A percentile compares a stretch with the other conserved stretches of the same genome.
Conservation (phyloP, 2,329 filamentous ascomycete species). For the Chalaropsis thielavioides region DNA sequence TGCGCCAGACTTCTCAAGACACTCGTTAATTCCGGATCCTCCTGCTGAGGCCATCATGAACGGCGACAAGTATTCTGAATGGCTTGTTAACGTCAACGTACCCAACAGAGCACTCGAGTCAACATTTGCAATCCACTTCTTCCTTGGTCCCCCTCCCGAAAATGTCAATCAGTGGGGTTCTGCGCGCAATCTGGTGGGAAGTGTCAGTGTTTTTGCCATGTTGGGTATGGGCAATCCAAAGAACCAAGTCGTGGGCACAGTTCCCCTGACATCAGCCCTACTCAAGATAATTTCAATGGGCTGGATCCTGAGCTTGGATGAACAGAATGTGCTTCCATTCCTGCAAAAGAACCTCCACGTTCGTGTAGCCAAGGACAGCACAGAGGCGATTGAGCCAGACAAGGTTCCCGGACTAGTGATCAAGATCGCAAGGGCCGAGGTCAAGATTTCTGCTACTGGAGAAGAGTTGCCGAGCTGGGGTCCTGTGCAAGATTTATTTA, state of each 20-base stretch:
- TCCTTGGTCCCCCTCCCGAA: slow-evolving; percentile 41
- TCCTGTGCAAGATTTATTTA: slow-evolving; percentile 19
- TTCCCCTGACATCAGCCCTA: slow-evolving; percentile 38
- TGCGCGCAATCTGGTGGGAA: slow-evolving; percentile 44
- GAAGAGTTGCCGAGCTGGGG: slow-evolving; percentile 29
- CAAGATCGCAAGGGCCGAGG: slow-evolving; percentile 27
- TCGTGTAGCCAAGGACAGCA: slow-evolving; percentile 24
- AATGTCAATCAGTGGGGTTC: slow-evolving; percentile 36
- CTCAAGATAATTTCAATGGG: slow-evolving; percentile 29
- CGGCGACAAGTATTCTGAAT: slow-evolving; percentile 41
- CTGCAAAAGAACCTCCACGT: slow-evolving; percentile 28
- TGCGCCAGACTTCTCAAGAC: slow-evolving; percentile 17
- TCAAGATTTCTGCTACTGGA: slow-evolving; percentile 25
- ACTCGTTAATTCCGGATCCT: slow-evolving; percentile 18
- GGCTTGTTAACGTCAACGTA: slow-evolving; percentile 52
- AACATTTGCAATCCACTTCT: slow-evolving; percentile 51
- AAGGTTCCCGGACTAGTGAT: slow-evolving; percentile 26
- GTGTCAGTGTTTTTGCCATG: slow-evolving; percentile 42
- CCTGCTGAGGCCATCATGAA: slow-evolving; percentile 25
- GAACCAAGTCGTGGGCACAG: slow-evolving; percentile 26
- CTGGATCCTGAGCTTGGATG: slow-evolving; percentile 27
- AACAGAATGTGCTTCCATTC: slow-evolving; percentile 28
- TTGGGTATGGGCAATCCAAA: slow-evolving; percentile 13
- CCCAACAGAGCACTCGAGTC: slow-evolving; percentile 44
- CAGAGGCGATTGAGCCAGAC: slow-evolving; percentile 20